Percentiles rank a stretch among this genome's conserved stretches.
Conservation (phyloP, 2,329 filamentous ascomycete species). For the Hypoxylon sp. region DNA sequence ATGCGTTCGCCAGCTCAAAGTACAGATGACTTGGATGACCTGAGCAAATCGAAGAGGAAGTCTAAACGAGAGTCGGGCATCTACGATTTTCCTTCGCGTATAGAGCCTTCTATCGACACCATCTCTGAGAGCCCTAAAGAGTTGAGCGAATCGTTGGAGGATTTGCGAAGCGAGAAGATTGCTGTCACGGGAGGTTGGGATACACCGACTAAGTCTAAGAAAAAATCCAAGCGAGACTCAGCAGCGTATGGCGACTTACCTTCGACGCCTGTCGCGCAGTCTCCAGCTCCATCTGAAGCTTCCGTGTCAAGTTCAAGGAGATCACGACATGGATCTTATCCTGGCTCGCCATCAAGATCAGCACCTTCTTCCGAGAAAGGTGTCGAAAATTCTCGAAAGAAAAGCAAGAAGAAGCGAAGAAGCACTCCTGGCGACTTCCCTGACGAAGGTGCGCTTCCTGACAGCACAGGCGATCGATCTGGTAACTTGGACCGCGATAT, state of each 20-base stretch:
- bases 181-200: constrained; percentile 48
- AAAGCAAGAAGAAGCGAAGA: constrained; percentile 51
- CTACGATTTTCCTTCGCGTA: constrained; percentile 46
- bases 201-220: constrained; percentile 48
- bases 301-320: constrained; percentile 46
- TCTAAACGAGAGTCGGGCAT: constrained; percentile 43
- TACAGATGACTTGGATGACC: constrained; percentile 45
- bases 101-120: constrained; percentile 46
- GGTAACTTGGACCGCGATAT: constrained; percentile 55
- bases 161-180: constrained; percentile 42
- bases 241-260: constrained; percentile 38
- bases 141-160: constrained; percentile 48
- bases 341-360: constrained; percentile 35
- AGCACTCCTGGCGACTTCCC: constrained; percentile 48
- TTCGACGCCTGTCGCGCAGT: constrained; percentile 45
- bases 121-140: constrained; percentile 53
- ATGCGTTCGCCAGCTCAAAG: constrained; percentile 35
- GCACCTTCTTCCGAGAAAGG: constrained; percentile 22
- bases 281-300: constrained; percentile 49
- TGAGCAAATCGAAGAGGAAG: constrained; percentile 47
- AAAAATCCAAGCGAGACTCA: constrained; percentile 47
- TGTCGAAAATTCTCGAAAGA: constrained; percentile 38
- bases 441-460: constrained; percentile 50
- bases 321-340: constrained; percentile 45
- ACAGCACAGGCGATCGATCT: constrained; percentile 51